A percentile compares a stretch with the other conserved stretches of the same genome.
Conservation (phyloP, 116 monocot genomes). For the Dioscorea cayenensis region DNA sequence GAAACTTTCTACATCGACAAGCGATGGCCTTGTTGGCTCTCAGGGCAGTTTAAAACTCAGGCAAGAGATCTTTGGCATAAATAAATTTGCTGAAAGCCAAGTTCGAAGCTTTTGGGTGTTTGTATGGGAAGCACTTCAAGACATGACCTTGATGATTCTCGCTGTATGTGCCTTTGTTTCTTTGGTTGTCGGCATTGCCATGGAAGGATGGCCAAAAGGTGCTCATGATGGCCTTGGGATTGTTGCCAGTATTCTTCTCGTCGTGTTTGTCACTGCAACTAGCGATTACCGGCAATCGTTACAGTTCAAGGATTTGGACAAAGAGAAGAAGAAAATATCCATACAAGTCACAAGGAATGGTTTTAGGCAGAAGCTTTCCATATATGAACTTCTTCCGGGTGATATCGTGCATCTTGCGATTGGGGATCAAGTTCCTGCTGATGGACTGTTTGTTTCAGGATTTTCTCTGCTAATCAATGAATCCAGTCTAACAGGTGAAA, state of each 20-base stretch:
- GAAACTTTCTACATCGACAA: constrained; percentile 38
- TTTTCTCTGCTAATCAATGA: constrained; percentile 58
- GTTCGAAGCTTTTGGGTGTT: constrained; percentile 43
- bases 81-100: constrained; percentile 32
- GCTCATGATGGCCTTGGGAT: constrained; percentile 48
- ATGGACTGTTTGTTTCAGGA: constrained; percentile 66
- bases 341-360: constrained; percentile 66
- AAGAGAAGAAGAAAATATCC: constrained; percentile 76
- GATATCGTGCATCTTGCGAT: constrained; percentile 70
- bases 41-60: constrained; percentile 29
- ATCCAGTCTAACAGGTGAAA: constrained; percentile 77
- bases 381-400: constrained; percentile 73
- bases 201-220: constrained; percentile 49
- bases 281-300: constrained; percentile 72
- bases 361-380: constrained; percentile 56
- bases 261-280: constrained; percentile 66
- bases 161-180: constrained; percentile 37
- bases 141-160: constrained; percentile 42
- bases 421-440: constrained; percentile 80
- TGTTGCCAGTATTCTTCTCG: constrained; percentile 32
- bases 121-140: constrained; percentile 49
- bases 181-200: constrained; percentile 35
- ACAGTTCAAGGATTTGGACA: constrained; percentile 78
- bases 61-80: constrained; percentile 23
- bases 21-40: constrained; percentile 26